These are phyloP conservation scores for Penicillium sumatraense DNA, from an alignment of 2,329 filamentous ascomycete species.

Conservation along the genomic window DNA sequence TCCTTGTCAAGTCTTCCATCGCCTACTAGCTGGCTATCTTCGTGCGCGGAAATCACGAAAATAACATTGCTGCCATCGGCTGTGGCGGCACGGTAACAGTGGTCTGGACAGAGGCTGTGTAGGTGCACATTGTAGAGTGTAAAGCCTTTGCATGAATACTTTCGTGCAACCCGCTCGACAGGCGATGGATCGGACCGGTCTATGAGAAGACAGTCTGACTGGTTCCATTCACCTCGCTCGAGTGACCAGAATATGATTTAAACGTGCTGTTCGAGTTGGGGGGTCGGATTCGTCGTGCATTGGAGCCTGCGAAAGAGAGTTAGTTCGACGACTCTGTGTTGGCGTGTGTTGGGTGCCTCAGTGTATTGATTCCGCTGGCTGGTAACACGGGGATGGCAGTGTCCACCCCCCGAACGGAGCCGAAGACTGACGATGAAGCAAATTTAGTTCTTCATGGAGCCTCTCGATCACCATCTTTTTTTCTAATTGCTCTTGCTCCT, in stretches of 20 bases:
- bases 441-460: background rate
- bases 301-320: background rate
- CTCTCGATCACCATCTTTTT: background rate
- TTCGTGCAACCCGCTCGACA: slow-evolving; percentile 3
- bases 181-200: slow-evolving; percentile 6
- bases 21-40: background rate
- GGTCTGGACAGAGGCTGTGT: slow-evolving; percentile 1
- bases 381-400: background rate
- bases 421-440: background rate
- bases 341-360: background rate
- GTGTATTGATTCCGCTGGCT: background rate
- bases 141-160: slow-evolving; percentile 8
- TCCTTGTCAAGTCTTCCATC: background rate
- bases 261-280: background rate
- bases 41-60: slow-evolving; percentile 7
- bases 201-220: slow-evolving; percentile 2
- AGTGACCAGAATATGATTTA: background rate
- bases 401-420: background rate
- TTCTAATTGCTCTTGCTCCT: background rate
- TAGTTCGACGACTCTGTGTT: background rate
- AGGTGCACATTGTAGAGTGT: slow-evolving; percentile 5
- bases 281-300: background rate
- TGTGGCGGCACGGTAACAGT: slow-evolving; percentile 7
- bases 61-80: slow-evolving; percentile 3
- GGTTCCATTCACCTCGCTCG: background rate